Evolutionary conservation across 2,329 filamentous ascomycete genomes (phyloP).

Genomic region (Sporothrix luriei): DNA sequence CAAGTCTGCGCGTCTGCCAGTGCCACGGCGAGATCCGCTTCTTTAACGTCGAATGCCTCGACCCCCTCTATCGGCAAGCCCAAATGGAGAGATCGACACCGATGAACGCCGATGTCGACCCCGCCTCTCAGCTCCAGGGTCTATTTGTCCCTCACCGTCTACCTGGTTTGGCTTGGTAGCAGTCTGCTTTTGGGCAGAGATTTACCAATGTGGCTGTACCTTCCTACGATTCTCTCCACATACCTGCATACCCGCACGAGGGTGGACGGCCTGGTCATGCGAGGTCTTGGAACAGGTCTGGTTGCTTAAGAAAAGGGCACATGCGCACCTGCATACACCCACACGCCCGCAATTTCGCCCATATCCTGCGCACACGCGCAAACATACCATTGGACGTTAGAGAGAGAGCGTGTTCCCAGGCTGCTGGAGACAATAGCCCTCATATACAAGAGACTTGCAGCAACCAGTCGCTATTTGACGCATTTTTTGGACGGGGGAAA

Average conservation of each 20-base stretch:
- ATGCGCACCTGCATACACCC: conserved; percentile 9
- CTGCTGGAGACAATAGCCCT: neutral
- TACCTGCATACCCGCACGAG: neutral
- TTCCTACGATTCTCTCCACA: conserved; percentile 8
- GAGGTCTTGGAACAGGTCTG: neutral
- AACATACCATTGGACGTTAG: neutral
- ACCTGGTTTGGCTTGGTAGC: neutral
- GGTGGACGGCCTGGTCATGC: conserved; percentile 1
- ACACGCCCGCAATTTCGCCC: neutral
- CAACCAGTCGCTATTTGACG: conserved; percentile 5
- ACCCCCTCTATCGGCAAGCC: conserved; percentile 1
- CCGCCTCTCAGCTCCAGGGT: neutral
- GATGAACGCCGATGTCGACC: neutral
- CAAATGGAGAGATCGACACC: neutral
- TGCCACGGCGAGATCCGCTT: neutral
- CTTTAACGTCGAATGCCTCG: neutral
- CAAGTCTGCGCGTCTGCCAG: no score
- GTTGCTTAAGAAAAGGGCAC: neutral
- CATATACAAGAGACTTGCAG: neutral
- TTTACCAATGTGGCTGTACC: neutral
- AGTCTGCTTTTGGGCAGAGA: neutral
- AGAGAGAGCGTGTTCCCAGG: neutral
- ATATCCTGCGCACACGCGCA: neutral
- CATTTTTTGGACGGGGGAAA: neutral
- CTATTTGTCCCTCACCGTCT: conserved; percentile 1